Evolutionary conservation across 169 alveolate species (phyloP), one percentile per base, ranked within the genome.

Genomic region (Ichthyophthirius multifiliis): DNA sequence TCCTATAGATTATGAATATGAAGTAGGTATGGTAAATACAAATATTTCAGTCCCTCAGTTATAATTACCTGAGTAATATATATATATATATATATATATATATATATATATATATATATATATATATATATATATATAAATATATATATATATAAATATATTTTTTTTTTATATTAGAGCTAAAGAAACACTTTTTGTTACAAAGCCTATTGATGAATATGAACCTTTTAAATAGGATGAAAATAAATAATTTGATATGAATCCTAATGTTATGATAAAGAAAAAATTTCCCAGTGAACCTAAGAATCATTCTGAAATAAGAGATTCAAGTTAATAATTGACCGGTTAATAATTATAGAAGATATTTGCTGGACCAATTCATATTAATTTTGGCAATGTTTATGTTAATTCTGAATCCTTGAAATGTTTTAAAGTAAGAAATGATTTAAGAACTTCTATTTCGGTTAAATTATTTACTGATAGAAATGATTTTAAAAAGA

Each of bases 141-240:
- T 55, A 10, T 55, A 27, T 27, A 55, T 27, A 1, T 27, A 3
- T 5, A 20, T 23, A 5, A 15, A 20, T 27, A 2, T 6, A 20
- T 20, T 55, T 55, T 3, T 27, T 2, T 55, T 55, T 20, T 4
- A 27, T 20, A 15, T 10, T 4, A 55, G 71, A 55, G 91, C 90
- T 23, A 87, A 84, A 62, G 95, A 90, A 67, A 82, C 91, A 16
- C 88, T 93, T 20, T 89, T 84, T 88, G 97, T 93, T 5, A 91
- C 83, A 20, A 93, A 93, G 64, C 97, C 97, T 30, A 93, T 93
- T 39, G 94, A 85, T 18, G 90, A 87, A 20, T 93, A 93, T 83
- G 97, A 81, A 43, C 86, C 86, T 7, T 44, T 67, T 13, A 73
- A 37, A 10, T 5, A 73, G 62, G 76, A 71, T 48, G 67, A 48